phyloP scores from a whole-genome alignment of 192 early-diverging fungal species.

The Gaertneriomyces sp. region DNA sequence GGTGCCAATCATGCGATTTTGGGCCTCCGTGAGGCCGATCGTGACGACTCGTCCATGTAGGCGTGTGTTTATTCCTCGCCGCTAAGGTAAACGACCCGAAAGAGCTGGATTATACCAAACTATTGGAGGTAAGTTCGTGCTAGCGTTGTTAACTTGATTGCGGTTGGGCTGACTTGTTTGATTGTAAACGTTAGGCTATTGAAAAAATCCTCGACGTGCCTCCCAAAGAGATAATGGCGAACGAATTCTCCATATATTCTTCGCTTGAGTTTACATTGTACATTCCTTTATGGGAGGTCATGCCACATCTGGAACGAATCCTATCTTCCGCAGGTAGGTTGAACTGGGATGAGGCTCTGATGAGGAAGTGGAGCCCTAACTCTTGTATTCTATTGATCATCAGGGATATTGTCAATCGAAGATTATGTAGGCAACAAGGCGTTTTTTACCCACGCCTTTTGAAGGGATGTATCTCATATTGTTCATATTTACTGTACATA shows the following conservation, averaged over 20 bases:
- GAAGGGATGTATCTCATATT: no score
- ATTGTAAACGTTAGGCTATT: constrained; percentile 47
- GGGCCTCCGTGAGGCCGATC: not conserved
- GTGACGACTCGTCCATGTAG: constrained; percentile 29
- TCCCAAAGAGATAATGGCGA: constrained; percentile 71
- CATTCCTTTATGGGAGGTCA: constrained; percentile 78
- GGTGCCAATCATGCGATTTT: constrained; percentile 10
- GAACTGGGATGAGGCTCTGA: not conserved
- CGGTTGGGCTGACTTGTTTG: not conserved
- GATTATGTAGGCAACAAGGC: constrained; percentile 22
- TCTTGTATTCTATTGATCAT: not conserved
- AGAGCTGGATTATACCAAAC: constrained; percentile 55
- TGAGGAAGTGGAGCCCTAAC: not conserved
- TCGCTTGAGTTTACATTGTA: constrained; percentile 88
- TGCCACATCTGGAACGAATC: constrained; percentile 90
- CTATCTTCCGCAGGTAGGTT: constrained; percentile 43
- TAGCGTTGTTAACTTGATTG: not conserved
- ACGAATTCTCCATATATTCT: constrained; percentile 90
- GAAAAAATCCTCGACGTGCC: constrained; percentile 74
- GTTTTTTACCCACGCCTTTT: constrained; percentile 19
- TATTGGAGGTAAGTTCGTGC: constrained; percentile 50
- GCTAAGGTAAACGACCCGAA: constrained; percentile 86
- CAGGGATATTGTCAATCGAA: constrained; percentile 17
- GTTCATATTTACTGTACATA: no score
- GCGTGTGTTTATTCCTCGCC: constrained; percentile 75